These are phyloP conservation scores for Tuber brumale DNA, from an alignment of 495 filamentous ascomycete species.

Conservation along the genomic window DNA sequence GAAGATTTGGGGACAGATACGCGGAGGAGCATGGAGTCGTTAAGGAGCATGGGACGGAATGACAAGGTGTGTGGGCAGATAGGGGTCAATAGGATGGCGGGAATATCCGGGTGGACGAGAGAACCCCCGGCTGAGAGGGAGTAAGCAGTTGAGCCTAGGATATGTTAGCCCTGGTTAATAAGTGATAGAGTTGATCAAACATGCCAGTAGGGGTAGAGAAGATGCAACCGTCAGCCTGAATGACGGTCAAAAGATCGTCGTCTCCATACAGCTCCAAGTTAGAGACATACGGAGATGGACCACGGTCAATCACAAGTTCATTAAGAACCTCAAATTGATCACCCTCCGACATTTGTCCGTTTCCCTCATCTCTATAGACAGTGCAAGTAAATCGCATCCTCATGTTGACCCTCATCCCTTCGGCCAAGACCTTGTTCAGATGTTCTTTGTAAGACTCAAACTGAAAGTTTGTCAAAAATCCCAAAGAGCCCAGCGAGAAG, in stretches of 20 bases:
- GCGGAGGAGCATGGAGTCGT: slow-evolving; percentile 87
- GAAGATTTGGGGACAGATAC: slow-evolving; percentile 90
- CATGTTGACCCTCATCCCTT: slow-evolving; percentile 84
- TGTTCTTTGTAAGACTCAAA: slow-evolving; percentile 66
- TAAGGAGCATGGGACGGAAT: slow-evolving; percentile 90
- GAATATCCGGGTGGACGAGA: slow-evolving; percentile 93
- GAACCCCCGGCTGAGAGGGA: slow-evolving; percentile 94
- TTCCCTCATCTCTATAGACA: slow-evolving; percentile 60
- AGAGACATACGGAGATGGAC: slow-evolving; percentile 65
- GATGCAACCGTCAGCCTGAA: slow-evolving; percentile 94
- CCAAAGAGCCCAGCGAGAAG: slow-evolving; percentile 84
- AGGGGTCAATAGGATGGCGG: slow-evolving; percentile 88
- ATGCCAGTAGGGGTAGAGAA: slow-evolving; percentile 56
- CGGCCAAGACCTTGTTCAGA: slow-evolving; percentile 63
- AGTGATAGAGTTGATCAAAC: slow-evolving; percentile 66
- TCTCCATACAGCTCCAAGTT: slow-evolving; percentile 67
- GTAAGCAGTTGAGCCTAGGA: slow-evolving; percentile 78
- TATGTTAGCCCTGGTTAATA: slow-evolving; percentile 76
- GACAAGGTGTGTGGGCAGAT: slow-evolving; percentile 95
- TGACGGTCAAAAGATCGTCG: slow-evolving; percentile 76
- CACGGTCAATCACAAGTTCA: slow-evolving; percentile 75
- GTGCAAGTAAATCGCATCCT: slow-evolving; percentile 88
- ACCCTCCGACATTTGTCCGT: slow-evolving; percentile 51
- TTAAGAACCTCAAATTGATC: slow-evolving; percentile 74
- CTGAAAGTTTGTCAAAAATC: slow-evolving; percentile 95